Evolutionary conservation across 2,329 filamentous ascomycete genomes (phyloP), one percentile per base, ranked within the genome.

Genomic region (Pseudopyricularia cyperi): DNA sequence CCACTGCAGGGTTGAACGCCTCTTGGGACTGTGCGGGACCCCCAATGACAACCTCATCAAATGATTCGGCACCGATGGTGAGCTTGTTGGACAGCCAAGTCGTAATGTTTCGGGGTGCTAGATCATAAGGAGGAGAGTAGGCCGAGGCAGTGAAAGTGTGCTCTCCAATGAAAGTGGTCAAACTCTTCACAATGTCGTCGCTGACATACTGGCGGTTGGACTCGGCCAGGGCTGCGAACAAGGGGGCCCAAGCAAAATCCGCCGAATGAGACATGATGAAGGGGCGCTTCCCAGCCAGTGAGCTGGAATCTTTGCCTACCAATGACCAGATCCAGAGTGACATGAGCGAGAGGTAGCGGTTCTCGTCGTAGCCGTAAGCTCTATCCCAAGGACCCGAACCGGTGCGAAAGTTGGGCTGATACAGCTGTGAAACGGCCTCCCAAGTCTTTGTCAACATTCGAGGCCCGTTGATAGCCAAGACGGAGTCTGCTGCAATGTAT

Each of bases 301-400:
- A 67, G 0, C 66, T 65, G 14, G 63, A 61, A 28, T 71, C 66
- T 51, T 77, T 74, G 8, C 77, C 77, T 5, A 78, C 66, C 4
- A 80, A 54, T 0, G 74, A 71, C 79, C 79, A 83, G 55, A 83
- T 70, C 63, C 78, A 78, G 14, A 78, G 61, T 0, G 74, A 73
- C 61, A 82, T 72, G 48, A 83, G 69, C 51, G 75, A 75, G 4
- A 82, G 61, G 57, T 83, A 83, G 7, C 71, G 66, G 52, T 79
- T 81, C 79, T 83, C 81, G 54, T 83, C 79, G 53, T 74, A 82
- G 1, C 79, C 79, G 55, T 83, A 83, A 0, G 73, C 68, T 0
- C 80, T 72, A 61, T 83, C 80, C 80, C 80, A 83, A 0, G 80
- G 80, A 0, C 80, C 80, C 2, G 79, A 79, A 48, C 82, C 70